Evolutionary conservation across 306 rosid species (phyloP).

Genomic region (Crataegus laevigata): DNA sequence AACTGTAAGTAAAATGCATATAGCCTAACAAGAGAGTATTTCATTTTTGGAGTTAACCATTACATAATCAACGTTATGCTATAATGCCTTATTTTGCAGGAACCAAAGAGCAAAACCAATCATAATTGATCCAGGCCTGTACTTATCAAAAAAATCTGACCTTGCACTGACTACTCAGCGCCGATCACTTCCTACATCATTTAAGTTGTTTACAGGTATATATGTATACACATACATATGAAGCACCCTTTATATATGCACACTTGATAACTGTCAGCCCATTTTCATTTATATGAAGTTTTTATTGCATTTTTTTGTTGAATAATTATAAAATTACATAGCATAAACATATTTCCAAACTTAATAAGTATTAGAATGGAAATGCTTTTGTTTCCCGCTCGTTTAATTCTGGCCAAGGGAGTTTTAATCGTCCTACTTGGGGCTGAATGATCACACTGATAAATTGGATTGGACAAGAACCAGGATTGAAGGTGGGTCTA

Average conservation of each 20-base stretch:
- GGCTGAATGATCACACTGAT: neutral
- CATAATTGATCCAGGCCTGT: constrained; percentile 62
- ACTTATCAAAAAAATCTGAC: constrained; percentile 65
- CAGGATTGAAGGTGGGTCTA: neutral
- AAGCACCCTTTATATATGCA: neutral
- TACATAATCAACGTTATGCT: constrained; percentile 1
- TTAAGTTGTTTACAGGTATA: constrained; percentile 74
- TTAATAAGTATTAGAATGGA: neutral
- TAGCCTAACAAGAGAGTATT: neutral
- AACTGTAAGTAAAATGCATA: constrained; percentile 55
- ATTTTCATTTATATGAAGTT: neutral
- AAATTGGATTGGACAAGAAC: neutral
- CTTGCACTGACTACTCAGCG: constrained; percentile 74
- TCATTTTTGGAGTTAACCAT: neutral
- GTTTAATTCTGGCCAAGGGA: neutral
- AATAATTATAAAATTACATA: neutral
- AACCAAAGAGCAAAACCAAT: constrained; percentile 88
- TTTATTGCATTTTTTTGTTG: neutral
- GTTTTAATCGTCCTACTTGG: neutral
- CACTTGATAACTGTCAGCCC: neutral
- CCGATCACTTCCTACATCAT: constrained; percentile 82
- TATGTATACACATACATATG: neutral
- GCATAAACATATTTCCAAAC: neutral
- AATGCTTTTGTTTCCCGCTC: neutral
- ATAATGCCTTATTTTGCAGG: constrained; percentile 36